These are phyloP conservation scores for Neonectria faginata DNA, from an alignment of 2,329 filamentous ascomycete species.

Conservation along the genomic window DNA sequence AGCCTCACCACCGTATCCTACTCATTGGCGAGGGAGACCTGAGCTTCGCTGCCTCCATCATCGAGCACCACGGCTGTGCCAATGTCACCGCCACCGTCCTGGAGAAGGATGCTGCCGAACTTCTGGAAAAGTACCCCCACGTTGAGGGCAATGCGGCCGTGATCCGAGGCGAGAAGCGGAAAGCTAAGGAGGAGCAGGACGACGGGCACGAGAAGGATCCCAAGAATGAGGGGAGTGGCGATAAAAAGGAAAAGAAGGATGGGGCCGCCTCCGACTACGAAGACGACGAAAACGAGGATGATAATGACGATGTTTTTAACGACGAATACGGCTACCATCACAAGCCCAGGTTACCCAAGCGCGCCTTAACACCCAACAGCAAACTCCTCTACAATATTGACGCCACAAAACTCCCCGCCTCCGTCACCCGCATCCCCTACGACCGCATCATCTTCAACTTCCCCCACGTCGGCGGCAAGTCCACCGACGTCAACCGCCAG, in stretches of 20 bases:
- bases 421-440: constrained; percentile 63
- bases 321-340: constrained; percentile 36
- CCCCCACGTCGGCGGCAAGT: constrained; percentile 92
- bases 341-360: constrained; percentile 22
- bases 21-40: constrained; percentile 85
- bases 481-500: constrained; percentile 93
- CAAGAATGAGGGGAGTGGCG: constrained; percentile 22
- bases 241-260: constrained; percentile 30
- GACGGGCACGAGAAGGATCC: constrained; percentile 18
- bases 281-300: constrained; percentile 21
- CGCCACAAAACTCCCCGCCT: constrained; percentile 69
- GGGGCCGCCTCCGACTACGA: constrained; percentile 32
- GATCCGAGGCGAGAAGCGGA: constrained; percentile 51
- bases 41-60: constrained; percentile 77
- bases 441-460: constrained; percentile 95
- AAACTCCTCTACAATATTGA: constrained; percentile 72
- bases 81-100: constrained; percentile 77
- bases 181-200: constrained; percentile 31
- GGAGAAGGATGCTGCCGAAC: constrained; percentile 67
- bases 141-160: constrained; percentile 68
- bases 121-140: constrained; percentile 81
- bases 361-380: constrained; percentile 43
- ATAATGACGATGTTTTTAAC: constrained; percentile 37
- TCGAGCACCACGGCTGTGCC: constrained; percentile 73
- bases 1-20: constrained; percentile 74